Base-by-base conservation (phyloP, 2,329 filamentous ascomycete species). In the Remersonia thermophila region DNA sequence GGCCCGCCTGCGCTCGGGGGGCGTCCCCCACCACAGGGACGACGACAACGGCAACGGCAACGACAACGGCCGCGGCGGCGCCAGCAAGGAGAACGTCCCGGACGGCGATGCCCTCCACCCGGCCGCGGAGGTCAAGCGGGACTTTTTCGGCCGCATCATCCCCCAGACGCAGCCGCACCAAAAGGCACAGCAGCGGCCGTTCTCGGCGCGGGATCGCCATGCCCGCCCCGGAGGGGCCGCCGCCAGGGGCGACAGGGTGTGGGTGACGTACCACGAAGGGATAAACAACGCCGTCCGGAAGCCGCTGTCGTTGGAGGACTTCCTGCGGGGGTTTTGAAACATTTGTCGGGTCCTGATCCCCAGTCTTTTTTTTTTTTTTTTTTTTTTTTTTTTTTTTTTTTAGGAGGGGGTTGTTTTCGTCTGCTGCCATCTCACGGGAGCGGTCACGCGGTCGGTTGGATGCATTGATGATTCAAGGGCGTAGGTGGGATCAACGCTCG, bases 271-370 rank as follows among this genome's bases (percentile, higher is more conserved):
- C 56, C 78, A 94, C 51, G 87, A 95, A 61, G 87, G 87, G 0
- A 77, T 85, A 54, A 91, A 85, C 38, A 94, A 95, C 66, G 87
- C 87, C 9, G 87, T 95, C 42, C 71, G 82, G 56, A 94, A 93
- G 56, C 83, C 85, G 2, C 77, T 95, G 43, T 82, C 82, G 7
- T 56, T 94, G 55, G 69, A 73, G 42, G 87, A 94, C 56, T 71
- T 95, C 49, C 60, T 94, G 66, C 67, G 65, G 38, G 78, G 73
- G 3, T 52, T 86, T 27, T 51, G 35, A 33, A 16, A 9, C n/a
- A n/a, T n/a, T n/a, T n/a, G n/a, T n/a, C n/a, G n/a, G n/a, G n/a
- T n/a, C n/a, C n/a, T n/a, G n/a, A n/a, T n/a, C n/a, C n/a, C n/a
- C n/a, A n/a, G n/a, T n/a, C n/a, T n/a, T n/a, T n/a, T n/a, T n/a